Evolutionary conservation across 805 yeast genomes (phyloP).

Genomic region (Yamadazyma ubonensis): DNA sequence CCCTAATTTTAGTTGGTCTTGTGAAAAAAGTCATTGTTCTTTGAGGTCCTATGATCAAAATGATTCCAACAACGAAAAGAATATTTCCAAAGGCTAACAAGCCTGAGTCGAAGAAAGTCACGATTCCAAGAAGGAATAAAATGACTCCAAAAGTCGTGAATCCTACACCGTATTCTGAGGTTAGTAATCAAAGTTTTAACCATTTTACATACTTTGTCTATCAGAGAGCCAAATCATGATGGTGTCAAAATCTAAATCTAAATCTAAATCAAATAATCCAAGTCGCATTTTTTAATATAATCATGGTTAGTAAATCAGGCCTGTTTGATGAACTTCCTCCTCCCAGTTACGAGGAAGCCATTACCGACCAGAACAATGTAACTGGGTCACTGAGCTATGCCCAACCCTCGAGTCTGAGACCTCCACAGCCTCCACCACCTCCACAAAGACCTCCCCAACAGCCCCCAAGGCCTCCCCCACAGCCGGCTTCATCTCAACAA

Average conservation of each 20-base stretch:
- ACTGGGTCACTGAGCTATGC: slow-evolving; percentile 5
- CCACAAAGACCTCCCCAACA: slow-evolving; percentile 17
- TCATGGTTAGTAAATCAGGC: neutral
- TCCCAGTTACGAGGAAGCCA: slow-evolving; percentile 50
- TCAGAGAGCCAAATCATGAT: slow-evolving; percentile 74
- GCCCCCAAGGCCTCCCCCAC: slow-evolving; percentile 13
- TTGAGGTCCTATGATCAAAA: slow-evolving; percentile 83
- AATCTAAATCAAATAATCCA: too few relatives aligned
- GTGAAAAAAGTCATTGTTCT: slow-evolving; percentile 81
- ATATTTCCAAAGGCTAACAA: slow-evolving; percentile 87
- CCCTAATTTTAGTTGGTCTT: slow-evolving; percentile 83
- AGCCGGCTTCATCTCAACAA: slow-evolving; percentile 12
- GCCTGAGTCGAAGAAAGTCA: slow-evolving; percentile 86
- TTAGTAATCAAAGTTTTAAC: slow-evolving; percentile 18
- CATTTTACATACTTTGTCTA: slow-evolving; percentile 57
- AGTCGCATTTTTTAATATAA: neutral
- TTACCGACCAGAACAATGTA: slow-evolving; percentile 13
- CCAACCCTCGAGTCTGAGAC: neutral
- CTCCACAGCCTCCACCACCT: slow-evolving; percentile 8
- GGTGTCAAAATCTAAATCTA: slow-evolving; percentile 1
- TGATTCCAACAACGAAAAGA: slow-evolving; percentile 75
- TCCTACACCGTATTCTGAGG: slow-evolving; percentile 82
- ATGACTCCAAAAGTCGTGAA: slow-evolving; percentile 83
- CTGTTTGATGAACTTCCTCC: slow-evolving; percentile 23
- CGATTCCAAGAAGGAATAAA: slow-evolving; percentile 76